Base-by-base conservation (phyloP, 2,329 filamentous ascomycete species). In the Penicillium sp. region DNA sequence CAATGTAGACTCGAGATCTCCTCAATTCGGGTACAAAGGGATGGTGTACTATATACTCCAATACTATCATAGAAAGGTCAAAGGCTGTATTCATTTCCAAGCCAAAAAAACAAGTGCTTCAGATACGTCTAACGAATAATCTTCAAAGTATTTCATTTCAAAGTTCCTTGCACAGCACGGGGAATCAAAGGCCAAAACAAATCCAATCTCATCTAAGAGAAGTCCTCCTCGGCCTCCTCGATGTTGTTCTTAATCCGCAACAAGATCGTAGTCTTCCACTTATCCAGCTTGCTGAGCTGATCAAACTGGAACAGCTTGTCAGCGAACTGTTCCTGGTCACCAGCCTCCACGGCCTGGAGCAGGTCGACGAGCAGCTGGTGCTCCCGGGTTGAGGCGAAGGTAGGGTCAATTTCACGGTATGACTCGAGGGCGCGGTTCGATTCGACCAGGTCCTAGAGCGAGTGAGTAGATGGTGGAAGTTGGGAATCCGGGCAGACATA, bases 231-330 rank as follows among this genome's bases (percentile, higher is more conserved):
- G 59, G 80, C 78, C 67, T 85, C 81, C 75, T 93, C 87, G 64
- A 96, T 95, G 49, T 80, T 80, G 65, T 86, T 86, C 85, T 96
- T 96, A 66, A 96, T 82, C 63, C 85, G 83, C 67, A 95, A 76
- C 58, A 96, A 74, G 52, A 96, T 78, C 29, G 87, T 89, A 46
- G 89, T 96, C 87, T 96, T 96, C 93, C 93, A 97, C 78, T 93
- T 94, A 70, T 96, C 92, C 67, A 97, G 77, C 79, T 94, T 94
- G 76, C 86, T 94, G 76, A 96, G 81, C 77, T 95, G 89, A 71
- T 96, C 91, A 69, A 85, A 97, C 71, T 93, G 86, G 79, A 88
- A 95, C 58, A 94, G 75, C 71, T 92, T 91, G 68, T 95, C 90
- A 21, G 87, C 84, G 66, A 95, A 97, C 56, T 81, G 79, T 65